phyloP scores from a whole-genome alignment of 352 stramenopile species.

The Pythium sukuiense region DNA sequence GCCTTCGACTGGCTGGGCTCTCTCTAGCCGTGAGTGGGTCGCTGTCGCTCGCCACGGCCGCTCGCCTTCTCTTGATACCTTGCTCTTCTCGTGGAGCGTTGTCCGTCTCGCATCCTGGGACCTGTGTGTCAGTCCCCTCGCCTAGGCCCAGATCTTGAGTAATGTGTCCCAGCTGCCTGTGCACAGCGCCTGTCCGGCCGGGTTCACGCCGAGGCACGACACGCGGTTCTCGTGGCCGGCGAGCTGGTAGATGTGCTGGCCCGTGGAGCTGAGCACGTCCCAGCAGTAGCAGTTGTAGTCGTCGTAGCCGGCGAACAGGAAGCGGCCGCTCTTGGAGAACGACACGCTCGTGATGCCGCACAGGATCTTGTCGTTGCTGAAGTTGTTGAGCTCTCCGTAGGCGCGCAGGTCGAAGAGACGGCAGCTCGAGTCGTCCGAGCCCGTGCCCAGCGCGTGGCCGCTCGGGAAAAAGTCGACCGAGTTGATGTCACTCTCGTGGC shows the following conservation, averaged over 20 bases:
- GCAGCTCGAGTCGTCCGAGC: conserved; percentile 97
- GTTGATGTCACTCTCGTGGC: conserved; percentile 99
- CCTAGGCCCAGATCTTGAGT: conserved; percentile 96
- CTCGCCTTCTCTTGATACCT: conserved; percentile 1
- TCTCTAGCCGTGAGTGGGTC: background rate
- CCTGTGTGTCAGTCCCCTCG: background rate
- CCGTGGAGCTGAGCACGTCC: conserved; percentile 93
- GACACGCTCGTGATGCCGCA: conserved; percentile 97
- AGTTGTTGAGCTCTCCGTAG: conserved; percentile 97
- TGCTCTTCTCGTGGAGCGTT: background rate
- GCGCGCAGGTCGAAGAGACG: conserved; percentile 97
- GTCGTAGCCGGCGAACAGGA: conserved; percentile 98
- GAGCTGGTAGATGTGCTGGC: conserved; percentile 91
- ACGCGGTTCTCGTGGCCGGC: conserved; percentile 96
- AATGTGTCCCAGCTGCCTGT: conserved; percentile 99
- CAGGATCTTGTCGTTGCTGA: conserved; percentile 96
- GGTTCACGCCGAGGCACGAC: conserved; percentile 96
- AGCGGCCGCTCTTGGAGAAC: conserved; percentile 94
- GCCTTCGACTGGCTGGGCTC: background rate
- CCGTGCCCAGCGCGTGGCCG: conserved; percentile 93
- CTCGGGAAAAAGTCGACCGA: conserved; percentile 98
- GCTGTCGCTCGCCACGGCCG: background rate
- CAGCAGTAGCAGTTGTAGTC: conserved; percentile 98
- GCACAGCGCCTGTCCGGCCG: conserved; percentile 94
- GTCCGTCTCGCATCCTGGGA: conserved; percentile 2